Evolutionary conservation across 257 asterid genomes (phyloP).

Genomic region (Primulina tabacum): DNA sequence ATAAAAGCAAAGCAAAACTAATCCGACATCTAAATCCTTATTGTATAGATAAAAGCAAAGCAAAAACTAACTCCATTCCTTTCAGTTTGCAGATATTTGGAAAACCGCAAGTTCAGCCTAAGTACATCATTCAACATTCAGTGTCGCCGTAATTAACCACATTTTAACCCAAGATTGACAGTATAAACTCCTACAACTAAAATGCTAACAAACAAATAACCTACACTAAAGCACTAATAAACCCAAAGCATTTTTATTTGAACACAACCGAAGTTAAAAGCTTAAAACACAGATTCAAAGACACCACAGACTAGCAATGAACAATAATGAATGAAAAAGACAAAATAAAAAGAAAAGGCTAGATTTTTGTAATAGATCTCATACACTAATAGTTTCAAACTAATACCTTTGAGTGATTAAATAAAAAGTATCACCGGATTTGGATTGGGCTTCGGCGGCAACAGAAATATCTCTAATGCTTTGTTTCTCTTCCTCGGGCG

Average conservation of each 20-base stretch:
- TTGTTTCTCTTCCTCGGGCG: constrained; percentile 91
- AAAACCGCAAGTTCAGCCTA: not conserved
- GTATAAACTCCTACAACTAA: not conserved
- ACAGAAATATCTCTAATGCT: constrained; percentile 68
- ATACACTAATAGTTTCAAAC: not conserved
- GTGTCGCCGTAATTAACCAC: constrained; percentile 24
- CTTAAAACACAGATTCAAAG: too few species aligned
- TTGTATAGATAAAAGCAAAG: not conserved
- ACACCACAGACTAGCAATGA: not conserved
- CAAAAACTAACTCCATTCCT: constrained; percentile 6
- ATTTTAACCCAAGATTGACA: constrained; percentile 27
- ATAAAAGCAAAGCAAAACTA: not conserved
- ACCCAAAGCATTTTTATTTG: not conserved
- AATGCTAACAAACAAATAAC: not conserved
- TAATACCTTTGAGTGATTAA: constrained; percentile 62
- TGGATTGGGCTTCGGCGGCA: constrained; percentile 77
- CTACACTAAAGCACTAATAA: constrained; percentile 19
- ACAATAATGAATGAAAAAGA: not conserved
- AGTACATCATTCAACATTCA: constrained; percentile 21
- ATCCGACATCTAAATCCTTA: not conserved
- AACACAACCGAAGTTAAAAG: not conserved
- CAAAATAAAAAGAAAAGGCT: not conserved
- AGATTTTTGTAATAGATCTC: not conserved
- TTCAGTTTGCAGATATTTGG: not conserved
- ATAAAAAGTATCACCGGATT: constrained; percentile 81